Evolutionary conservation across 2,329 filamentous ascomycete genomes (phyloP).

Genomic region (Colletotrichum viniferum): DNA sequence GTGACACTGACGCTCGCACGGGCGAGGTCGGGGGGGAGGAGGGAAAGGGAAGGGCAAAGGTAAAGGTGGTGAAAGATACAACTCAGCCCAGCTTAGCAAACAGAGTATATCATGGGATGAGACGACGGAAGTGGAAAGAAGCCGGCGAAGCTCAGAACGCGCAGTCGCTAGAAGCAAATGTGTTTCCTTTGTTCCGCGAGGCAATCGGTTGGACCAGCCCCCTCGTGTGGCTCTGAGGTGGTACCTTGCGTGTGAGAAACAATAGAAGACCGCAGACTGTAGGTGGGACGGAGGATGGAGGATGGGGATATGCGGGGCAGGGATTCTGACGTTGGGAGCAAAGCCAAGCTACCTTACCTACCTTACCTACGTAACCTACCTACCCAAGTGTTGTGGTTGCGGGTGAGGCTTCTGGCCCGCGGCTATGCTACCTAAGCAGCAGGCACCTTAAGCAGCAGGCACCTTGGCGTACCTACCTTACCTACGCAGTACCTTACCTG

Average conservation of each 20-base stretch:
- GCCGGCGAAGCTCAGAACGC: not conserved
- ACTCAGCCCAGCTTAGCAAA: not conserved
- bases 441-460: not conserved
- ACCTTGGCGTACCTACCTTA: not conserved
- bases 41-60: not conserved
- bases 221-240: not conserved
- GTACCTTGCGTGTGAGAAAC: not conserved
- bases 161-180: not conserved
- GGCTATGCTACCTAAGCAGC: not conserved
- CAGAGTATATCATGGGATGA: slow-evolving; percentile 4
- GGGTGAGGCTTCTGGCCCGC: slow-evolving; percentile 11
- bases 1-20: not conserved
- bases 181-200: not conserved
- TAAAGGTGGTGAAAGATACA: not conserved
- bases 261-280: not conserved
- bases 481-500: not conserved
- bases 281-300: not conserved
- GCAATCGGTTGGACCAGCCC: not conserved
- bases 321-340: not conserved
- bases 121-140: not conserved
- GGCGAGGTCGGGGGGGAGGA: not conserved
- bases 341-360: not conserved
- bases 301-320: not conserved
- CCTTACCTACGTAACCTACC: not conserved
- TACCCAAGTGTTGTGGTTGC: not conserved